phyloP scores from a whole-genome alignment of 768 basidiomycete species.

The Butyriboletus loyo region DNA sequence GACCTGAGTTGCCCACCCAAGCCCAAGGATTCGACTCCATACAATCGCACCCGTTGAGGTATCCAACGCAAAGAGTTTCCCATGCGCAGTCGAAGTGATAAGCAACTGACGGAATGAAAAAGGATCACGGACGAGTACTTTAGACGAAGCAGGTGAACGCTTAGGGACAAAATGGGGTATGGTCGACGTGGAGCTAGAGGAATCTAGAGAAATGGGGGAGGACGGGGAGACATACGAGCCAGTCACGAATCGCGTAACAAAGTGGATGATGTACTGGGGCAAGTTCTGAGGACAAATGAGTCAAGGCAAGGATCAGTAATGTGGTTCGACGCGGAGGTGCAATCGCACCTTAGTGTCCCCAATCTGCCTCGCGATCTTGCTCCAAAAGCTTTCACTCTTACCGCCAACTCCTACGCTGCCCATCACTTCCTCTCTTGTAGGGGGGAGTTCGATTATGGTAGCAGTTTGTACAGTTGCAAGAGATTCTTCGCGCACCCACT shows the following conservation, averaged over 20 bases:
- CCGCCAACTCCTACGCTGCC: slow-evolving; percentile 3
- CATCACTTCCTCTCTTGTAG: slow-evolving; percentile 34
- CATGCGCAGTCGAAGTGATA: slow-evolving; percentile 63
- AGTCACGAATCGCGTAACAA: slow-evolving; percentile 67
- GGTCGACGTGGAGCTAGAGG: slow-evolving; percentile 4
- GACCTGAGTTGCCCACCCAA: slow-evolving; percentile 60
- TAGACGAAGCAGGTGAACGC: slow-evolving; percentile 30
- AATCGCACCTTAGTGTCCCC: slow-evolving; percentile 52
- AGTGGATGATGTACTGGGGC: slow-evolving; percentile 64
- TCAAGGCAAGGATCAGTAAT: neutral
- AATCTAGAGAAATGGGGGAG: slow-evolving; percentile 27
- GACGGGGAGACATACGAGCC: slow-evolving; percentile 58
- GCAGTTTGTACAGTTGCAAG: slow-evolving; percentile 61
- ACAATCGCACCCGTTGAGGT: slow-evolving; percentile 71
- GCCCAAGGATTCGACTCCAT: slow-evolving; percentile 77
- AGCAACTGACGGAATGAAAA: slow-evolving; percentile 89
- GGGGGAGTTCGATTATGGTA: slow-evolving; percentile 77
- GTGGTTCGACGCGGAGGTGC: neutral
- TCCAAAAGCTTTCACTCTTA: slow-evolving; percentile 44
- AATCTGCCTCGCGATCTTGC: slow-evolving; percentile 54
- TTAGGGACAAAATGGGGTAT: slow-evolving; percentile 19
- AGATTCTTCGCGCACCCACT: slow-evolving; percentile 83
- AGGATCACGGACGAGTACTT: slow-evolving; percentile 58
- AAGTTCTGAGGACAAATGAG: slow-evolving; percentile 48
- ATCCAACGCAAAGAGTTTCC: slow-evolving; percentile 82